These are phyloP conservation scores for Cercospora zeina DNA, from an alignment of 2,329 filamentous ascomycete species.

Conservation along the genomic window DNA sequence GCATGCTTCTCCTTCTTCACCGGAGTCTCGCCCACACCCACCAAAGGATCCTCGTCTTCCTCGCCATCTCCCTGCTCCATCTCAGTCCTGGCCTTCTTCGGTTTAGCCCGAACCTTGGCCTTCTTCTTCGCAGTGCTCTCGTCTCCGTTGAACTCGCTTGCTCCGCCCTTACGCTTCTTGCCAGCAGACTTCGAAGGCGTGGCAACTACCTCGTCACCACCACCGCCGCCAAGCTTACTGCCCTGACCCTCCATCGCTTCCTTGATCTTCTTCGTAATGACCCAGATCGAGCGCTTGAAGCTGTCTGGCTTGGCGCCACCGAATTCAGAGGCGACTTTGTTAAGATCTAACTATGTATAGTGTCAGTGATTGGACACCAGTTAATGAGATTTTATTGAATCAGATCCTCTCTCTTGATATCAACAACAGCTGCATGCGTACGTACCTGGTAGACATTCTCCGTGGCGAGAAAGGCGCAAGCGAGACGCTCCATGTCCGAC, in stretches of 20 bases:
- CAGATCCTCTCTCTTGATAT: background rate
- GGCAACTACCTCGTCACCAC: background rate
- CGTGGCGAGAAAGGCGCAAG: slow-evolving; percentile 27
- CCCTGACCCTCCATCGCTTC: slow-evolving; percentile 17
- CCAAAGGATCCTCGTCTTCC: slow-evolving; percentile 7
- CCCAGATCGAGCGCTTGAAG: slow-evolving; percentile 31
- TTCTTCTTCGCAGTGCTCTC: slow-evolving; percentile 13
- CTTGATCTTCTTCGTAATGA: slow-evolving; percentile 32
- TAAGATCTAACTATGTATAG: slow-evolving; percentile 21
- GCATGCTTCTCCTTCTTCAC: slow-evolving; percentile 1
- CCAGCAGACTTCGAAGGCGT: slow-evolving; percentile 19
- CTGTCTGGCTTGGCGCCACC: slow-evolving; percentile 25
- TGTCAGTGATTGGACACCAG: background rate
- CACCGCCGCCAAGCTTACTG: background rate
- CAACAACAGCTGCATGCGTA: background rate
- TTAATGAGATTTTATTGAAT: background rate
- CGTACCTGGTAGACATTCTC: slow-evolving; percentile 16
- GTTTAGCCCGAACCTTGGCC: slow-evolving; percentile 13
- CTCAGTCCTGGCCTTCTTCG: slow-evolving; percentile 13
- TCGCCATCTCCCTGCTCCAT: background rate
- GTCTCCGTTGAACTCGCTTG: slow-evolving; percentile 11
- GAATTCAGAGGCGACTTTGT: slow-evolving; percentile 27
- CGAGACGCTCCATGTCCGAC: slow-evolving; percentile 28
- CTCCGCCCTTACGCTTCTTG: slow-evolving; percentile 24
- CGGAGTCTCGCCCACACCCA: background rate